Base-by-base conservation (phyloP, 2,329 filamentous ascomycete species). In the Aspergillus alliaceus region DNA sequence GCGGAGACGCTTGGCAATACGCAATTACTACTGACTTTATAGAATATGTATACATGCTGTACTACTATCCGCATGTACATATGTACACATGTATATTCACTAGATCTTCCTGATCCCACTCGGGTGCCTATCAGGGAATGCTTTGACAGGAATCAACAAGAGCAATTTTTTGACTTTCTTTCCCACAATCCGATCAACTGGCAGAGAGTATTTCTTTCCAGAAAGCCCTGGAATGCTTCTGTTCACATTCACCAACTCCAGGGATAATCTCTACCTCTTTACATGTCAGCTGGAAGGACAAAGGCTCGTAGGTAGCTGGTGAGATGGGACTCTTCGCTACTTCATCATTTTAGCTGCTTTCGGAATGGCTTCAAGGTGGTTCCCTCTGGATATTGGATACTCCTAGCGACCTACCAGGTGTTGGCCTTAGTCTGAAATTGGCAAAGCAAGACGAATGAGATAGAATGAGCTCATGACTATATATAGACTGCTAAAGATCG, bases 1-100 rank as follows among this genome's bases (percentile, higher is more conserved):
- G 59, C 57, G 56, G 63, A 60, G 57, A 57, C 44, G 56, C 60
- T 60, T 59, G 57, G 56, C 58, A 58, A 51, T 24, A 53, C 31
- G 20, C 15, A 20, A 42, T n/a, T n/a, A n/a, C n/a, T n/a, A n/a
- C n/a, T n/a, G n/a, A n/a, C n/a, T n/a, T n/a, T n/a, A n/a, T n/a
- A n/a, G n/a, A n/a, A n/a, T n/a, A n/a, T n/a, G n/a, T n/a, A n/a
- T n/a, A n/a, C n/a, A n/a, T n/a, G n/a, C n/a, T n/a, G n/a, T n/a
- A n/a, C n/a, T n/a, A n/a, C n/a, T n/a, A n/a, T n/a, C n/a, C n/a
- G n/a, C n/a, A n/a, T n/a, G n/a, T n/a, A n/a, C n/a, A n/a, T n/a
- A n/a, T n/a, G n/a, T n/a, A n/a, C n/a, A n/a, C n/a, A n/a, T n/a
- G 27, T 29, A 29, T 29, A 29, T 29, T 9, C 27, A n/a, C n/a